Conservation (phyloP, 805 yeast species). For the Wickerhamomyces canadensis region DNA sequence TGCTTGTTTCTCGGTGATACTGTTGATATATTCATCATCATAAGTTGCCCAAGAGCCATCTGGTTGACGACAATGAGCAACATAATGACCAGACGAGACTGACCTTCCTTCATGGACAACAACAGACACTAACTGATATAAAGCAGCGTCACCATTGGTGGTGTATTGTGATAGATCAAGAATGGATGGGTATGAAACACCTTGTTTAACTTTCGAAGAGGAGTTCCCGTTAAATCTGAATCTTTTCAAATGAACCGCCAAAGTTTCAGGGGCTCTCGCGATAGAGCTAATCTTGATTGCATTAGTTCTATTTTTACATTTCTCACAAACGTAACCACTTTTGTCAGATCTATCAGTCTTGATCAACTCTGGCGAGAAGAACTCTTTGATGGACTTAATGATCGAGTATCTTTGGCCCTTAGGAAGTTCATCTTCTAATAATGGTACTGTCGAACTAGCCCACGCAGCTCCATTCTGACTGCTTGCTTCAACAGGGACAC, state of each 20-base stretch:
- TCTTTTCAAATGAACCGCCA: constrained; percentile 82
- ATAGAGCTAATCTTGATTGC: constrained; percentile 76
- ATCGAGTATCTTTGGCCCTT: constrained; percentile 49
- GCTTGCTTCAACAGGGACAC: no score
- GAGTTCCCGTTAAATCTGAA: constrained; percentile 81
- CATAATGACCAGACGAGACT: constrained; percentile 87
- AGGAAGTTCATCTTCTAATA: constrained; percentile 14
- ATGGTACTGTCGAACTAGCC: no score
- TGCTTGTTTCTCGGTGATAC: constrained; percentile 65
- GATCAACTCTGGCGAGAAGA: constrained; percentile 77
- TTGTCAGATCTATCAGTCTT: constrained; percentile 61
- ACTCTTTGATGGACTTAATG: constrained; percentile 70
- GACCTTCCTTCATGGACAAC: constrained; percentile 95
- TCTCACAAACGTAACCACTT: constrained; percentile 82
- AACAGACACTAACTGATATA: constrained; percentile 73
- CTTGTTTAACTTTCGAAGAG: constrained; percentile 82
- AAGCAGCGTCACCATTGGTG: constrained; percentile 39
- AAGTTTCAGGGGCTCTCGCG: constrained; percentile 80
- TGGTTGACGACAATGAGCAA: constrained; percentile 87
- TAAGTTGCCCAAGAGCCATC: constrained; percentile 90
- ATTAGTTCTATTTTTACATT: constrained; percentile 68
- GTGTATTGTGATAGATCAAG: constrained; percentile 68
- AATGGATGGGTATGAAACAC: constrained; percentile 72
- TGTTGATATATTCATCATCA: constrained; percentile 86
- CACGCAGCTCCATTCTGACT: no score